A percentile compares a stretch with the other conserved stretches of the same genome.
Conservation (phyloP, 352 stramenopile species). For the Globisporangium viniferum region DNA sequence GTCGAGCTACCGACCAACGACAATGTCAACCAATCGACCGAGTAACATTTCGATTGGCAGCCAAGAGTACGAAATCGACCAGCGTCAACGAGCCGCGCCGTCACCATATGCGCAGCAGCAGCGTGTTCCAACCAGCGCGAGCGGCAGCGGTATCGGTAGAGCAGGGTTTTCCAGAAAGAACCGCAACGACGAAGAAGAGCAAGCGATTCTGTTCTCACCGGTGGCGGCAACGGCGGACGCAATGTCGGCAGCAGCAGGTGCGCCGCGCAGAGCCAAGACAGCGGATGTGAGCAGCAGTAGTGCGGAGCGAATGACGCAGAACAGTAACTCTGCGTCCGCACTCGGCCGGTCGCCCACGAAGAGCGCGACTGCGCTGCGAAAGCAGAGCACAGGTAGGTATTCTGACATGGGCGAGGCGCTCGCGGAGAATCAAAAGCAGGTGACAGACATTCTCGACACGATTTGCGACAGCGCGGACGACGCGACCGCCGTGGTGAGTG, state of each 20-base stretch:
- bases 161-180: neutral
- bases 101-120: neutral
- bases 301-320: neutral
- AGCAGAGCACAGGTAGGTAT: constrained; percentile 24
- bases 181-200: constrained; percentile 4
- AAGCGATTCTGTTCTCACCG: constrained; percentile 12
- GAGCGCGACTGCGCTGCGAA: constrained; percentile 17
- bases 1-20: neutral
- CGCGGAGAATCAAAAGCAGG: constrained; percentile 51
- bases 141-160: neutral
- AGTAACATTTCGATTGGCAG: neutral
- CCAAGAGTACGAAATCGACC: neutral
- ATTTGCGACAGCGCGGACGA: constrained; percentile 38
- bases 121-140: neutral
- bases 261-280: constrained; percentile 22
- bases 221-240: neutral
- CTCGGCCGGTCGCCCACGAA: constrained; percentile 16
- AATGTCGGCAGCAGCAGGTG: neutral
- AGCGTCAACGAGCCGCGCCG: neutral
- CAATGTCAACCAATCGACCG: neutral
- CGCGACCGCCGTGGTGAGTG: constrained; percentile 43
- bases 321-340: neutral
- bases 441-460: constrained; percentile 41
- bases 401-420: constrained; percentile 48
- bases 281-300: constrained; percentile 12